These are phyloP conservation scores for Fusarium algeriense DNA, from an alignment of 2,329 filamentous ascomycete species.

Conservation along the genomic window DNA sequence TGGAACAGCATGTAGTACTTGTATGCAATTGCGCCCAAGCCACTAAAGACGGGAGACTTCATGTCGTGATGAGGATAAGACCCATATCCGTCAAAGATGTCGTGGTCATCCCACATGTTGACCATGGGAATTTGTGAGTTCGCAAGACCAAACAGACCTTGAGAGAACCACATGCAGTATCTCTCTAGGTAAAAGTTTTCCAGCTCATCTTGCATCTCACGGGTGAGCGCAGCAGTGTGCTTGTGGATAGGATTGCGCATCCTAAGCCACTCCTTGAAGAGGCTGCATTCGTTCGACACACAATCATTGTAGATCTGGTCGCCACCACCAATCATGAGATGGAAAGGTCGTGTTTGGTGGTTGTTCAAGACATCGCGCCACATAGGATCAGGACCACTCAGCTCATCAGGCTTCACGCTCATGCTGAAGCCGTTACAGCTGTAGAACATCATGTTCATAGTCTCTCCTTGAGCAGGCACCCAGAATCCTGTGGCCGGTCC, in stretches of 20 bases:
- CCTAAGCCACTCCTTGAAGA: conserved; percentile 87
- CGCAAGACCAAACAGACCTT: conserved; percentile 92
- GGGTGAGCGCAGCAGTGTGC: conserved; percentile 80
- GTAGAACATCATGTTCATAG: conserved; percentile 99
- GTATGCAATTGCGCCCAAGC: conserved; percentile 90
- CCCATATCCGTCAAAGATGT: conserved; percentile 91
- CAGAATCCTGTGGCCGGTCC: conserved; percentile 92
- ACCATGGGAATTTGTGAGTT: conserved; percentile 97
- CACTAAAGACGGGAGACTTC: conserved; percentile 88
- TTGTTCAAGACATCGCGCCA: conserved; percentile 96
- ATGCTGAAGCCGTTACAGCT: conserved; percentile 96
- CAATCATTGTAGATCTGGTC: conserved; percentile 97
- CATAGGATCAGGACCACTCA: conserved; percentile 93
- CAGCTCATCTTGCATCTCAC: conserved; percentile 87
- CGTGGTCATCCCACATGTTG: conserved; percentile 97
- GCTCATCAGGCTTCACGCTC: conserved; percentile 79
- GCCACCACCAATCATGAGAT: conserved; percentile 97
- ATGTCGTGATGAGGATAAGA: conserved; percentile 95
- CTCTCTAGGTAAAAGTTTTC: conserved; percentile 89
- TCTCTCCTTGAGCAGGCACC: conserved; percentile 85
- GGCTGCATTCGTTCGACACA: conserved; percentile 77
- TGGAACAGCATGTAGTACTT: conserved; percentile 99
- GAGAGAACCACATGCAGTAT: conserved; percentile 96
- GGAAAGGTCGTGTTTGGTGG: conserved; percentile 92
- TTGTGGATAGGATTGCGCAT: conserved; percentile 86